phyloP scores from a whole-genome alignment of 1,284 basidiomycete genomes.

The Naganishia albida region DNA sequence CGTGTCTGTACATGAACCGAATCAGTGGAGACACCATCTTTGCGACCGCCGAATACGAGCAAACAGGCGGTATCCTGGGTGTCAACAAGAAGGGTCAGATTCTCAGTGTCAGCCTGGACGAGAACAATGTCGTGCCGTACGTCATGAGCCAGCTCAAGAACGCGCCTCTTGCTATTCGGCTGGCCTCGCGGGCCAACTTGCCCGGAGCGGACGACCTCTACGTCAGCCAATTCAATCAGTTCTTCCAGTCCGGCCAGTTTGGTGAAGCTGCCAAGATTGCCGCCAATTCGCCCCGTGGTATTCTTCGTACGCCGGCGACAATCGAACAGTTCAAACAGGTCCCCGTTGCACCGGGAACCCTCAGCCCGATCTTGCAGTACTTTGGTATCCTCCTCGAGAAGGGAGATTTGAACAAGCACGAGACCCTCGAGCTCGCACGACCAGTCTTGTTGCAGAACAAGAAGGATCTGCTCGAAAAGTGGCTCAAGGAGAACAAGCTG shows the following conservation, averaged over 20 bases:
- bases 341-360: conserved; percentile 81
- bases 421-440: conserved; percentile 92
- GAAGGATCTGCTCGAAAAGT: conserved; percentile 97
- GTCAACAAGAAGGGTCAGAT: conserved; percentile 99
- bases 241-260: conserved; percentile 88
- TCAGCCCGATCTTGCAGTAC: conserved; percentile 97
- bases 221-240: conserved; percentile 89
- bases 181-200: conserved; percentile 93
- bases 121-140: conserved; percentile 93
- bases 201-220: conserved; percentile 98
- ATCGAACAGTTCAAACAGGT: conserved; percentile 98
- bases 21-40: conserved; percentile 99
- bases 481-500: conserved; percentile 99
- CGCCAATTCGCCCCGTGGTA: conserved; percentile 94
- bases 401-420: conserved; percentile 94
- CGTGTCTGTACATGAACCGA: conserved; percentile 99
- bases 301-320: conserved; percentile 90
- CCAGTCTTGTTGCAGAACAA: conserved; percentile 95
- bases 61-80: conserved; percentile 92
- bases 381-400: conserved; percentile 98
- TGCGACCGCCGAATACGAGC: conserved; percentile 95
- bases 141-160: conserved; percentile 91
- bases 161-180: conserved; percentile 96
- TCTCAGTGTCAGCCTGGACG: conserved; percentile 94
- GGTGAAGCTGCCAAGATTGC: conserved; percentile 98